Base-by-base conservation (phyloP, 169 alveolate species). In the Plasmodium gonderi region DNA sequence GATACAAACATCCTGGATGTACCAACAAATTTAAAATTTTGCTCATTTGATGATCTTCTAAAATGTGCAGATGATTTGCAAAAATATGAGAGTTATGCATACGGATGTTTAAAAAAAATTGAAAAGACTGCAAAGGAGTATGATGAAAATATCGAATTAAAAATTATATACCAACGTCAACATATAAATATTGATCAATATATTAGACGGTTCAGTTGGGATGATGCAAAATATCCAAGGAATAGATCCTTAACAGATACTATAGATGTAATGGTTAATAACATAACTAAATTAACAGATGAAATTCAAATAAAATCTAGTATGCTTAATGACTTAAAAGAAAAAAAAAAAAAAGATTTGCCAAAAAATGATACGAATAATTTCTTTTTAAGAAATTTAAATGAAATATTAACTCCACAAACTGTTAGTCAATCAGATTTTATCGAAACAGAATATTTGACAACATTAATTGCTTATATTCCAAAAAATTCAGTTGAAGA, bases 181-280 rank as follows among this genome's bases (percentile, higher is more conserved):
- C 96, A 96, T 82, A 93, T 91, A 29, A 94, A 97, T 20, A 80
- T 97, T 0, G 95, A 91, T 76, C 96, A 95, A 44, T 97, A 96
- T 90, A 90, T 97, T 54, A 85, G 95, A 69, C 44, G 95, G 1
- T 97, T 97, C 94, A 91, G 92, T 65, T 97, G 99, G 99, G 98
- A 97, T 51, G 98, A 97, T 91, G 97, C 97, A 20, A 96, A 96
- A 77, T 97, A 95, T 91, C 98, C 98, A 3, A 92, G 97, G 76
- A 95, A 96, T 77, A 82, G 97, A 75, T 94, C 99, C 6, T 78
- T 96, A 67, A 94, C 95, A 87, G 98, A 96, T 45, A 92, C 95
- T 49, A 80, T 96, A 67, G 97, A 96, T 79, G 94, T 96, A 44
- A 95, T 97, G 87, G 90, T 96, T 17, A 97, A 97, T 89, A 92